Evolutionary conservation across 768 basidiomycete species (phyloP).

Genomic region (Tulasnella sp.): DNA sequence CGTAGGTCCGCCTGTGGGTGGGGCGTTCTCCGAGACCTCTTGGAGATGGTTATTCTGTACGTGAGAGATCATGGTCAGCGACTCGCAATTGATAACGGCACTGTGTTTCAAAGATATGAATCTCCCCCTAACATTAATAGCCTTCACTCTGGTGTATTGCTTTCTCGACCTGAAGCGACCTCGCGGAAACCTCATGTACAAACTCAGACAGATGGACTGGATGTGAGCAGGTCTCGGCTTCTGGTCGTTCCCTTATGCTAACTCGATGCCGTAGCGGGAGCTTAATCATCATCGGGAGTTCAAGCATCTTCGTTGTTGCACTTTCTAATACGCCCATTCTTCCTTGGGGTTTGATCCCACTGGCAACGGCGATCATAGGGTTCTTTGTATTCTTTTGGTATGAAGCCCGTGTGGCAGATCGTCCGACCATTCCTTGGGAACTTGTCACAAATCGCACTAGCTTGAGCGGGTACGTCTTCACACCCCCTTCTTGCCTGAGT

Average conservation of each 20-base stretch:
- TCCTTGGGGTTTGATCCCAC: slow-evolving; percentile 30
- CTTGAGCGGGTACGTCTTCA: slow-evolving; percentile 24
- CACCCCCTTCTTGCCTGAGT: too few species aligned
- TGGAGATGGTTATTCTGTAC: slow-evolving; percentile 38
- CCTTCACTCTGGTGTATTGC: slow-evolving; percentile 24
- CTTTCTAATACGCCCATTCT: slow-evolving; percentile 29
- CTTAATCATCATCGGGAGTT: slow-evolving; percentile 27
- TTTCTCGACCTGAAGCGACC: slow-evolving; percentile 30
- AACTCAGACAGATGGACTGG: slow-evolving; percentile 30
- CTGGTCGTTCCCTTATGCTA: background rate
- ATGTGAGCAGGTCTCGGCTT: slow-evolving; percentile 28
- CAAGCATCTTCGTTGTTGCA: slow-evolving; percentile 32
- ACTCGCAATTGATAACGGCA: background rate
- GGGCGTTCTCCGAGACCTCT: slow-evolving; percentile 25
- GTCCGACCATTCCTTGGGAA: slow-evolving; percentile 22
- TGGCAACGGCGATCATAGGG: slow-evolving; percentile 32
- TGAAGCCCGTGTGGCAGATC: slow-evolving; percentile 27
- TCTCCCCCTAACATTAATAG: slow-evolving; percentile 28
- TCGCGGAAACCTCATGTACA: slow-evolving; percentile 24
- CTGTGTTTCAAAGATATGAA: slow-evolving; percentile 29
- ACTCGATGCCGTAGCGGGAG: background rate
- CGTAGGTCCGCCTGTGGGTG: slow-evolving; percentile 29
- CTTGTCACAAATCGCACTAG: slow-evolving; percentile 28
- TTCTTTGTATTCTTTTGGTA: slow-evolving; percentile 31
- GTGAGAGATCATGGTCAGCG: slow-evolving; percentile 15